A percentile compares a stretch with the other conserved stretches of the same genome.
Evolutionary conservation across 768 basidiomycete genomes (phyloP).

Genomic region (Termitomyces sp.): DNA sequence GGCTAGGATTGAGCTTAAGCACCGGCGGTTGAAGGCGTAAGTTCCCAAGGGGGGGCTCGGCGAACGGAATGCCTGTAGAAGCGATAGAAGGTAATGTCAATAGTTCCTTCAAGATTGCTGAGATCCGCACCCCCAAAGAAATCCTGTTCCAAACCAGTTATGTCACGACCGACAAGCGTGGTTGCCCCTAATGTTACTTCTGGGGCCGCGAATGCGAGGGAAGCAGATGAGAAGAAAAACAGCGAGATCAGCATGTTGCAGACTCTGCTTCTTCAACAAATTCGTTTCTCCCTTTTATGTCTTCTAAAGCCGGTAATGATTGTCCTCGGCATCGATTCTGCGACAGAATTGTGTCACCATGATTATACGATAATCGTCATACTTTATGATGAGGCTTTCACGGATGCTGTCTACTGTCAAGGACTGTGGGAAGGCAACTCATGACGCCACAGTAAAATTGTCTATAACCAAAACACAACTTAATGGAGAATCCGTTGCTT

Average conservation of each 20-base stretch:
- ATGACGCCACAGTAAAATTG: too few species aligned
- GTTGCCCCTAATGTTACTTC: slow-evolving; percentile 33
- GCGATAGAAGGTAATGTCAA: not conserved
- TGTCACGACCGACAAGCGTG: slow-evolving; percentile 28
- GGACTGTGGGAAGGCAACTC: not conserved
- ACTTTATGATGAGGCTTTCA: not conserved
- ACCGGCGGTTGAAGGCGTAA: slow-evolving; percentile 27
- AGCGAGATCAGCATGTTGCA: not conserved
- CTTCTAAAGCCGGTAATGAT: not conserved
- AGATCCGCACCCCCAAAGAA: slow-evolving; percentile 39
- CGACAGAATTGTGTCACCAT: not conserved
- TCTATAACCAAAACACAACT: not conserved
- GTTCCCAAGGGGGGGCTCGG: slow-evolving; percentile 44
- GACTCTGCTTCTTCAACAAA: not conserved
- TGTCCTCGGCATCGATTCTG: not conserved
- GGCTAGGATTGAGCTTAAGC: slow-evolving; percentile 28
- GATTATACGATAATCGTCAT: not conserved
- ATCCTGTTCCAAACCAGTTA: slow-evolving; percentile 29
- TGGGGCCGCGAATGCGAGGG: slow-evolving; percentile 19
- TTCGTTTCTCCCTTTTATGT: not conserved
- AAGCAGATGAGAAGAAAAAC: not conserved
- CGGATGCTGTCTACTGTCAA: not conserved
- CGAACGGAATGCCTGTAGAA: slow-evolving; percentile 42
- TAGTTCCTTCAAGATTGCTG: not conserved
- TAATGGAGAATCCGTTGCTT: not conserved